Evolutionary conservation across 73 alveolate genomes (phyloP).

Genomic region (Paramecium octaurelia): DNA sequence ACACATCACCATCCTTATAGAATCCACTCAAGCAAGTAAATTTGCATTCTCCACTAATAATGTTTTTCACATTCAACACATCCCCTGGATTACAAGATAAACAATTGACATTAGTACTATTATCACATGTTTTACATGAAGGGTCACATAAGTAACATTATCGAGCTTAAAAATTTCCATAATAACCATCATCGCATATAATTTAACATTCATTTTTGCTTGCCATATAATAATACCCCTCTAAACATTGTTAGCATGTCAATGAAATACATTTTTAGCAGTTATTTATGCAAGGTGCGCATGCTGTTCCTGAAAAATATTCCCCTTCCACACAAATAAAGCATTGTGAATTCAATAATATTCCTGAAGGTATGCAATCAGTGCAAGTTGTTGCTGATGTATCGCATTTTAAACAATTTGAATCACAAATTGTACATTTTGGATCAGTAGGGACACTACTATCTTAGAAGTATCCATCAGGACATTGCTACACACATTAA

Average conservation of each 20-base stretch:
- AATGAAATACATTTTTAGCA: background rate
- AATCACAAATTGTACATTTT: background rate
- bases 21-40: background rate
- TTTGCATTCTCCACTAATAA: background rate
- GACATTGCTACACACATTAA: background rate
- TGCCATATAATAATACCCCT: background rate
- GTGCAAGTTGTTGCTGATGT: background rate
- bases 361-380: background rate
- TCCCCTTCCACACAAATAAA: background rate
- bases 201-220: background rate
- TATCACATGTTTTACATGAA: background rate
- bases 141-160: background rate
- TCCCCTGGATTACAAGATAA: background rate
- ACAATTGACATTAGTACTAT: background rate
- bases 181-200: background rate
- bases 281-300: background rate
- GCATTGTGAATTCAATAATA: background rate
- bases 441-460: background rate
- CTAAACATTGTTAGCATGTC: background rate
- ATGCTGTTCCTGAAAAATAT: background rate
- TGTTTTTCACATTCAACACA: background rate
- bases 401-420: slow-evolving; percentile 14
- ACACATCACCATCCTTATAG: background rate
- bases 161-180: background rate
- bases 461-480: background rate